Evolutionary conservation across 805 yeast genomes (phyloP), one percentile per base, ranked within the genome.

Genomic region (Monosporozyma siamensis): DNA sequence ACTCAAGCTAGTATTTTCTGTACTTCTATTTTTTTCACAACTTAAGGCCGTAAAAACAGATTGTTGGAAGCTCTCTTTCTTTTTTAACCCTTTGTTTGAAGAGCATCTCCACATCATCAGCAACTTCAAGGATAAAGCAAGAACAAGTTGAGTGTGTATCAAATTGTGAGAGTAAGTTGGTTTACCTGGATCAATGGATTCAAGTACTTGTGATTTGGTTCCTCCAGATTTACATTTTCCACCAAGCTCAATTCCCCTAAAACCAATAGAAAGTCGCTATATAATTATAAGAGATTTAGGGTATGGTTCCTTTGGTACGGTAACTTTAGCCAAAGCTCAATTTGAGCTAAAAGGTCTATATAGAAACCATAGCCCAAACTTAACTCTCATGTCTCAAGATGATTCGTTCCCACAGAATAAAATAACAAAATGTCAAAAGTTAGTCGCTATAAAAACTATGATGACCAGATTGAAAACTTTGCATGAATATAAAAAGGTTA

Each of bases 361-460:
- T 10, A 48, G 46, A n/a, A 44, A 57, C 23, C 17, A 6, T 4
- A 5, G 14, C 4, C 5, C 14, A 5, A 10, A 4, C 5, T 18
- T 11, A 2, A 79, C 90, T 0, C 56, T 82, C 48, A 54, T 81
- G 61, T 73, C 75, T 38, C 63, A 63, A 41, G 37, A 43, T 9
- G 42, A 38, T 6, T 42, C 34, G 1, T 41, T 48, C 18, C 46
- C 56, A 41, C 66, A 64, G 40, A 67, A 66, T 46, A 48, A 45
- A 40, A 44, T 52, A 34, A 64, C 64, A 39, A 65, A 64, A 45
- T 45, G 48, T 20, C 59, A 61, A 31, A 65, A 69, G 7, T 44
- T 67, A 14, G 94, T 87, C 38, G 97, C 97, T 2, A 75, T 89
- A 42, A 89, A 89, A 58, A 78, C 84, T 5, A 80, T 89, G 82